Evolutionary conservation across 1,284 basidiomycete genomes (phyloP), one percentile per base, ranked within the genome.

Genomic region (Malassezia brasiliensis): DNA sequence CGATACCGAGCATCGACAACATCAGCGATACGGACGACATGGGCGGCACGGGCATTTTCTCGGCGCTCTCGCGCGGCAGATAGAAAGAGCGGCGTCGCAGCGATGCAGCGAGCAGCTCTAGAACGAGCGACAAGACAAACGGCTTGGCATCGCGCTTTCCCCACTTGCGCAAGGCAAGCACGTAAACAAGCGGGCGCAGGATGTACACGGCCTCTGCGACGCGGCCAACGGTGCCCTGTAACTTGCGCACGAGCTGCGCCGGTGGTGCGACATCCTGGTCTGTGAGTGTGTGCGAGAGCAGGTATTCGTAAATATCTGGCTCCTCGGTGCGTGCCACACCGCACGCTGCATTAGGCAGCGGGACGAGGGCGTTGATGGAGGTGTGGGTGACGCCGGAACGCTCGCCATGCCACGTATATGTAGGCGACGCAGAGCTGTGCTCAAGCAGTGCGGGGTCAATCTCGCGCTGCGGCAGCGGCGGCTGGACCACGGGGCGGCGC

Each of bases 381-480:
- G 64, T 66, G 5, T 64, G 61, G 36, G 64, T 42, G 31, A 63
- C 57, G 8, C 66, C 66, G 10, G 69, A 70, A 10, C 69, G 60
- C 11, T 61, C 41, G 17, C 69, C 69, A 17, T 56, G 65, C 69
- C 66, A 69, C 30, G 55, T 52, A 59, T 30, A 58, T 1, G 31
- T 30, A 22, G 9, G 40, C 28, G 15, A 22, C n/a, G 34, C n/a
- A 31, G 45, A 22, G 14, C 61, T 61, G 12, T 51, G 50, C 45
- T 72, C 70, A 5, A 74, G 59, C 3, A 63, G 56, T 6, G 70
- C 66, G 0, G 72, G 72, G 47, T 74, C 72, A 7, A 73, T 64
- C 40, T 74, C 72, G 28, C 72, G 60, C 53, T 74, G 68, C 1
- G 70, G 69, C n/a, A 74, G 66, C n/a, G 70, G 70, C 3, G 76